phyloP scores from a whole-genome alignment of 306 rosid species.

The Acacia melanoxylon region DNA sequence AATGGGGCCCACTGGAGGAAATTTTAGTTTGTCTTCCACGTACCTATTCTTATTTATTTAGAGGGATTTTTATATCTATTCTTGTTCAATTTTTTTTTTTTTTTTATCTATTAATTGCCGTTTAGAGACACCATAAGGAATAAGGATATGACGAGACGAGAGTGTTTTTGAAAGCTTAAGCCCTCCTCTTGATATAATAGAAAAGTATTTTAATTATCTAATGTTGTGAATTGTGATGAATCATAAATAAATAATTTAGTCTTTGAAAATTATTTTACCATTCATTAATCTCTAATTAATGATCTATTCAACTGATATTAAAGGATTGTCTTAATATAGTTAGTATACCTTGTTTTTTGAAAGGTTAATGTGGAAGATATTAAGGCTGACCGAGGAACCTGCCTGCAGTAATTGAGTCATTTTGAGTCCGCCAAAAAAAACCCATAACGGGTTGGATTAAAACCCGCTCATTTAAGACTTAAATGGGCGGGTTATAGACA shows the following conservation, averaged over 20 bases:
- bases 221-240: background rate
- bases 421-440: too few species aligned
- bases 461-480: too few species aligned
- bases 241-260: background rate
- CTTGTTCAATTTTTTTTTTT: background rate
- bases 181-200: background rate
- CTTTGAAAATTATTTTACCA: background rate
- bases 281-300: background rate
- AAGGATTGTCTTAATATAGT: background rate
- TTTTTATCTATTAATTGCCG: background rate
- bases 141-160: background rate
- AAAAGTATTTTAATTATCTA: too few species aligned
- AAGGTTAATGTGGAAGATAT: background rate
- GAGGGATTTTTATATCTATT: background rate
- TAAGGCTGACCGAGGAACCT: too few species aligned
- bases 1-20: background rate
- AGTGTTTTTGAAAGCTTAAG: background rate
- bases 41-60: background rate
- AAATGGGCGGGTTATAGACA: too few species aligned
- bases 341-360: background rate
- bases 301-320: background rate
- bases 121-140: background rate
- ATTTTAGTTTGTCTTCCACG: background rate
- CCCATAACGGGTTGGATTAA: too few species aligned
- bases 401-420: too few species aligned